Evolutionary conservation across 495 filamentous ascomycete genomes (phyloP), one percentile per base, ranked within the genome.

Genomic region (Tuber aestivum): DNA sequence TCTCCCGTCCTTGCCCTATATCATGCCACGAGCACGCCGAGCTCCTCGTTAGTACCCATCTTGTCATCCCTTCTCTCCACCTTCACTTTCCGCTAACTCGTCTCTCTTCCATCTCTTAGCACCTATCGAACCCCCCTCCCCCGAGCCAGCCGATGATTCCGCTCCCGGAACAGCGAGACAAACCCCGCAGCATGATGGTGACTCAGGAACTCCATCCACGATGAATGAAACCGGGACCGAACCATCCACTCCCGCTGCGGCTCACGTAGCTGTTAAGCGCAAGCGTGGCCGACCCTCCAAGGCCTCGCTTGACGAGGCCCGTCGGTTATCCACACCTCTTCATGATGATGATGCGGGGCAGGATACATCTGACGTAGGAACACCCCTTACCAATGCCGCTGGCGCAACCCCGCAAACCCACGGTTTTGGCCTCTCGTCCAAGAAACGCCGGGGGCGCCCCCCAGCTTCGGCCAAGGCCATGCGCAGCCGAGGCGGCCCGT

Each of bases 361-460:
- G 37, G 40, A 65, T 61, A 69, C 38, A 45, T 78, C 76, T 27
- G 81, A 81, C 50, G 27, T 70, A 21, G 75, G 74, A 40, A 80
- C 82, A 9, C 74, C 83, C 20, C 27, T 65, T 6, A 65, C 56
- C 56, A 65, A 65, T 27, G 56, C 75, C 21, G 73, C 76, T 23
- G 41, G 45, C 3, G 35, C 56, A 35, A 82, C 81, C n/a, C 75
- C 80, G 40, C 79, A 80, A 41, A 45, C 87, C 84, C 56, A 65
- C 4, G 56, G 56, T 8, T 32, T 16, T 12, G 27, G 86, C 83
- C n/a, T 89, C 84, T 85, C 90, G 80, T 79, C 90, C 84, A 85
- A 93, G 82, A 89, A 92, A 77, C 92, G 94, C 68, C 88, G 94
- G 3, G 94, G 94, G 21, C 90, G 94, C 41, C 94, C 94, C 2